phyloP scores from a whole-genome alignment of 2,329 filamentous ascomycete species.

The Elsinoe australis region DNA sequence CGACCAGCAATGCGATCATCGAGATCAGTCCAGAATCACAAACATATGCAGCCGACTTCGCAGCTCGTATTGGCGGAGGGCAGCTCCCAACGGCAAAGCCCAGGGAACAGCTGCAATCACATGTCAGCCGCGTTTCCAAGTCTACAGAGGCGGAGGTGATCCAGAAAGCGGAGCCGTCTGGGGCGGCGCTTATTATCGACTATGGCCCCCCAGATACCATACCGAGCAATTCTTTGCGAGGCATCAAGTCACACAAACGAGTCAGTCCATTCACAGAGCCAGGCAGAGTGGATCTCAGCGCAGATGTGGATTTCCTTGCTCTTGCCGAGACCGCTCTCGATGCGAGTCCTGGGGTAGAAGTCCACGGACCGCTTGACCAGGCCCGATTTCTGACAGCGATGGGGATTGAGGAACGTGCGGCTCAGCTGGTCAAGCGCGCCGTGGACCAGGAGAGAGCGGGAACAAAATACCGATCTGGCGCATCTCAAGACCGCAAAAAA shows the following conservation, averaged over 20 bases:
- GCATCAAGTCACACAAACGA: constrained; percentile 68
- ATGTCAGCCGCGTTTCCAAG: constrained; percentile 17
- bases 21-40: constrained; percentile 86
- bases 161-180: constrained; percentile 58
- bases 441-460: constrained; percentile 29
- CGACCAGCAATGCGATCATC: constrained; percentile 61
- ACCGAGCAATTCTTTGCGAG: constrained; percentile 81
- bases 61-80: constrained; percentile 68
- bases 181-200: constrained; percentile 90
- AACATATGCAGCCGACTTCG: constrained; percentile 73
- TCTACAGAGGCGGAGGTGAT: constrained; percentile 26
- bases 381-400: constrained; percentile 68
- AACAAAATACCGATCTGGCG: constrained; percentile 20
- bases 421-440: constrained; percentile 51
- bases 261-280: constrained; percentile 74
- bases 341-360: constrained; percentile 73
- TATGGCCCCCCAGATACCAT: constrained; percentile 76
- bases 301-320: constrained; percentile 86
- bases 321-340: constrained; percentile 73
- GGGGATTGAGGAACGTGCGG: constrained; percentile 73
- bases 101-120: constrained; percentile 21
- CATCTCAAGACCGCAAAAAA: constrained; percentile 31
- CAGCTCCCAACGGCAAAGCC: constrained; percentile 21
- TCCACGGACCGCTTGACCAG: constrained; percentile 87
- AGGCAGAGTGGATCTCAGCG: constrained; percentile 78